Conservation (phyloP, 2,329 filamentous ascomycete species). For the Amauroascus niger region DNA sequence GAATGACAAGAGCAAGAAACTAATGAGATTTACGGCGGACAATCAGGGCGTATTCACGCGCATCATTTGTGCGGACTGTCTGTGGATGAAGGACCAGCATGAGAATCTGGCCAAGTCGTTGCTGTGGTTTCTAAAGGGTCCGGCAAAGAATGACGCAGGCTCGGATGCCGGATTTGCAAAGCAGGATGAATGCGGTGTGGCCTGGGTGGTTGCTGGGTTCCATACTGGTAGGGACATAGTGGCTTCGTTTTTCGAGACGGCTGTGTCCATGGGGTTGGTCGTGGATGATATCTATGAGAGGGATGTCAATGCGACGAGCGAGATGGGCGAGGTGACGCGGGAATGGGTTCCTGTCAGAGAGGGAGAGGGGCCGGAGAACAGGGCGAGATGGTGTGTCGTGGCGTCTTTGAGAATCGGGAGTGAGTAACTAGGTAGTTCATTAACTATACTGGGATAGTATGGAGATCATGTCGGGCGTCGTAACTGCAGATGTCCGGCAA, state of each 20-base stretch:
- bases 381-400: conserved; percentile 50
- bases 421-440: conserved; percentile 3
- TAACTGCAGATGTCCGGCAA: too few species aligned
- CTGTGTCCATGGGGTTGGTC: conserved; percentile 36
- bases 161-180: neutral
- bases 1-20: neutral
- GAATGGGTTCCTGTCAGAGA: conserved; percentile 40
- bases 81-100: conserved; percentile 52
- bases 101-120: conserved; percentile 47
- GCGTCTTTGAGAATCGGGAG: conserved; percentile 31
- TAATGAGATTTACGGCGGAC: conserved; percentile 29
- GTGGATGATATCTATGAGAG: conserved; percentile 48
- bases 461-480: too few species aligned
- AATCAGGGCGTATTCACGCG: conserved; percentile 40
- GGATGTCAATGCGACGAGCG: conserved; percentile 37
- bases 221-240: conserved; percentile 50
- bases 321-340: conserved; percentile 36
- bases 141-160: neutral
- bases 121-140: conserved; percentile 44
- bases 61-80: conserved; percentile 52
- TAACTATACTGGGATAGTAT: too few species aligned
- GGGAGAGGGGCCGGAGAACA: conserved; percentile 40
- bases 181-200: conserved; percentile 19
- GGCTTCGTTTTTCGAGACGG: conserved; percentile 46
- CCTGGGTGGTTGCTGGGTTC: conserved; percentile 48